Evolutionary conservation across 306 rosid species (phyloP).

Genomic region (Corylus americana): DNA sequence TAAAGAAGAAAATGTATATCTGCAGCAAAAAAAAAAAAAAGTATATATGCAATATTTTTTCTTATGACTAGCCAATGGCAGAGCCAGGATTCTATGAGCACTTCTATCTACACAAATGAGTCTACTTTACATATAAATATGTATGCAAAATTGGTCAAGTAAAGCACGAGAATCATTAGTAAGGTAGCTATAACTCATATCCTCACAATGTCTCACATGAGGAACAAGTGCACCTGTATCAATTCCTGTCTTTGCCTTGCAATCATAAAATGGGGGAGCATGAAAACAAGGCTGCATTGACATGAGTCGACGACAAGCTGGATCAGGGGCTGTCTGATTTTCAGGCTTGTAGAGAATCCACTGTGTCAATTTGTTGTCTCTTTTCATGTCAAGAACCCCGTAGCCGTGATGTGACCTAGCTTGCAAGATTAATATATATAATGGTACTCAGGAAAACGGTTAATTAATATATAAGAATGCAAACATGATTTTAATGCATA

Average conservation of each 20-base stretch:
- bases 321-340: conserved; percentile 54
- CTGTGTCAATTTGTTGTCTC: conserved; percentile 35
- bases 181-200: conserved; percentile 33
- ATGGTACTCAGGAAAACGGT: too few relatives aligned
- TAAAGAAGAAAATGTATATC: too few relatives aligned
- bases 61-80: too few relatives aligned
- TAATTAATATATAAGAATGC: background rate
- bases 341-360: conserved; percentile 77
- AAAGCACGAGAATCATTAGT: background rate
- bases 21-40: too few relatives aligned
- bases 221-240: conserved; percentile 70
- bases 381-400: too few relatives aligned
- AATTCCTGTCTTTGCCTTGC: conserved; percentile 62
- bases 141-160: background rate
- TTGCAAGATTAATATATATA: background rate
- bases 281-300: conserved; percentile 84
- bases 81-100: too few relatives aligned
- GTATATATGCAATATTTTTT: too few relatives aligned
- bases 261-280: conserved; percentile 77
- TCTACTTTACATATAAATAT: background rate
- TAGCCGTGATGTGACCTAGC: too few relatives aligned
- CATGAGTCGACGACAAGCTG: conserved; percentile 65
- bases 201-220: conserved; percentile 74
- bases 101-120: background rate
- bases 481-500: background rate